Percentiles rank a stretch among this genome's conserved stretches.
Evolutionary conservation across 208 protist species (phyloP).

Genomic region (Vickermania spadyakhi): DNA sequence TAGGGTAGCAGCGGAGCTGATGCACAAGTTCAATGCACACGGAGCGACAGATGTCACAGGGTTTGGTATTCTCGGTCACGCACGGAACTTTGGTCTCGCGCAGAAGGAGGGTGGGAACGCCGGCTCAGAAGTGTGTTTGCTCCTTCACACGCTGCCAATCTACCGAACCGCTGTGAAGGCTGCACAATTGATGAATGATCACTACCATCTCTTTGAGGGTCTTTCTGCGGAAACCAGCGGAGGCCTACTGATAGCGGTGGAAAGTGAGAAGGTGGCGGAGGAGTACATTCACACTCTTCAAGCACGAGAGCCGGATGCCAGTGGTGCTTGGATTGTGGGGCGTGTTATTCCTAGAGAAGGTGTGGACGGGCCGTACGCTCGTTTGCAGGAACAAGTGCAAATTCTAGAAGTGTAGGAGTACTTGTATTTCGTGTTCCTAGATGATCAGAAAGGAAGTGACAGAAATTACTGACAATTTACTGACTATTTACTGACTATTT

Average conservation of each 20-base stretch:
- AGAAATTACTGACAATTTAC: no score
- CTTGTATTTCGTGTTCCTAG: no score
- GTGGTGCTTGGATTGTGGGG: conserved; percentile 82
- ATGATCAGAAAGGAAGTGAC: no score
- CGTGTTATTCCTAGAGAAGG: conserved; percentile 21
- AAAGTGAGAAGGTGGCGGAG: conserved; percentile 35
- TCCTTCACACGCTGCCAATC: conserved; percentile 85
- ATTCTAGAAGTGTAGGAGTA: conserved; percentile 74
- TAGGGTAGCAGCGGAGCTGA: conserved; percentile 70
- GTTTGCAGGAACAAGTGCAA: conserved; percentile 34
- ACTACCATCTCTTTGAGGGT: conserved; percentile 86
- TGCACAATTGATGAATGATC: conserved; percentile 64
- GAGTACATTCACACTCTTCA: conserved; percentile 57
- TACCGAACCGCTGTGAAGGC: conserved; percentile 71
- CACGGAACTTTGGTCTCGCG: conserved; percentile 84
- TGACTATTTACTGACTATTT: no score
- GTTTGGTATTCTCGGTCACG: conserved; percentile 95
- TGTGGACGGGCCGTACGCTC: conserved; percentile 24
- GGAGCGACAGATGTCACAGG: conserved; percentile 95
- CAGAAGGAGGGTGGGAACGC: conserved; percentile 28
- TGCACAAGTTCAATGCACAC: conserved; percentile 82
- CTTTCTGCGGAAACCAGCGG: conserved; percentile 93
- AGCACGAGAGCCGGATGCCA: conserved; percentile 48
- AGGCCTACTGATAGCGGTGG: conserved; percentile 87
- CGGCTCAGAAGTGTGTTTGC: conserved; percentile 24